A percentile compares a stretch with the other conserved stretches of the same genome.
phyloP scores from a whole-genome alignment of 768 basidiomycete species.

The Phanerochaete carnosa region DNA sequence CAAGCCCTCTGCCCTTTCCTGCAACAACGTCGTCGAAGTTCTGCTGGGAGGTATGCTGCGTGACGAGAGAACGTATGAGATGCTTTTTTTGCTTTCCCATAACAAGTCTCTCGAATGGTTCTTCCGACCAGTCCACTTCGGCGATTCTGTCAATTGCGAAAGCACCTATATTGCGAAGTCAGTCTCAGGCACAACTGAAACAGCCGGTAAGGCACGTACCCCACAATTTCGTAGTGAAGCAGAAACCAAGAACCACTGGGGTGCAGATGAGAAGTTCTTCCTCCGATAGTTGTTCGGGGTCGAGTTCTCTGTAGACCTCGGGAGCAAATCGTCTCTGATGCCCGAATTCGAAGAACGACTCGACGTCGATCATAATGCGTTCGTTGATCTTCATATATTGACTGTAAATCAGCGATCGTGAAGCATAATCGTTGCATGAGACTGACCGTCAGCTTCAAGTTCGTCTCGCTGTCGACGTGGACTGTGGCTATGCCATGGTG shows the following conservation, averaged over 20 bases:
- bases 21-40: slow-evolving; percentile 29
- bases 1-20: slow-evolving; percentile 36
- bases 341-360: not conserved
- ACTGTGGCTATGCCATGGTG: not conserved
- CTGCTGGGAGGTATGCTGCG: slow-evolving; percentile 8
- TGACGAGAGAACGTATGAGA: slow-evolving; percentile 29
- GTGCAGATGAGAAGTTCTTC: slow-evolving; percentile 3
- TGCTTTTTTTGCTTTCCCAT: slow-evolving; percentile 31
- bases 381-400: slow-evolving; percentile 7
- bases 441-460: not conserved
- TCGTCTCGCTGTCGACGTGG: not conserved
- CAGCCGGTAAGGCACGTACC: not conserved
- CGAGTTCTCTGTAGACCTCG: not conserved
- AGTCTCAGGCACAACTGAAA: not conserved
- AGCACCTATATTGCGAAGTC: slow-evolving; percentile 18
- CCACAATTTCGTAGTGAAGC: slow-evolving; percentile 8
- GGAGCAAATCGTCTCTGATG: not conserved
- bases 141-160: slow-evolving; percentile 28
- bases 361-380: slow-evolving; percentile 6
- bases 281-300: not conserved
- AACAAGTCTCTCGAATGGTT: slow-evolving; percentile 32
- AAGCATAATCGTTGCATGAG: not conserved
- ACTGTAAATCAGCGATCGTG: not conserved
- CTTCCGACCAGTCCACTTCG: slow-evolving; percentile 30
- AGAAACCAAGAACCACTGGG: slow-evolving; percentile 7